These are phyloP conservation scores for Eucalyptus sp. DNA, from an alignment of 345 rosid species.

Conservation along the genomic window DNA sequence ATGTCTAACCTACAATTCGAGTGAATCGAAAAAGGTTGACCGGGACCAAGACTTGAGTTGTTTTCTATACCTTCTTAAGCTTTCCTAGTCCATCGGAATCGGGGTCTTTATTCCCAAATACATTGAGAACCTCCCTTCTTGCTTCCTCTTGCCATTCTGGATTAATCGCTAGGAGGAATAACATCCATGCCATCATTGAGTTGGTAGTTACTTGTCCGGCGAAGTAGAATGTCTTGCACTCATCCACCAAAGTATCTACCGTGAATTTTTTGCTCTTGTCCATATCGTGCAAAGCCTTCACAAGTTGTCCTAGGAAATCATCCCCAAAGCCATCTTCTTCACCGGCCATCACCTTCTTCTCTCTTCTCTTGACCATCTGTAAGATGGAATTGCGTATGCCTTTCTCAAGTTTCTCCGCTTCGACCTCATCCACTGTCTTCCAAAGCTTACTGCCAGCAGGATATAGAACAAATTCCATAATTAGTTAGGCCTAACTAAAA, in stretches of 20 bases:
- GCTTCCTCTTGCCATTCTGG: slow-evolving; percentile 32
- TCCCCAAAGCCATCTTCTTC: slow-evolving; percentile 1
- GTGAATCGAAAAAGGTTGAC: background rate
- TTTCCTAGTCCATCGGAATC: slow-evolving; percentile 9
- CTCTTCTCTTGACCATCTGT: slow-evolving; percentile 7
- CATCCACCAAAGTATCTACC: slow-evolving; percentile 11
- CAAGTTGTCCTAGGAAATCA: slow-evolving; percentile 21
- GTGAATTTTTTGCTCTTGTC: slow-evolving; percentile 3
- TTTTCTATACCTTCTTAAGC: slow-evolving; percentile 15
- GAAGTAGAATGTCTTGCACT: slow-evolving; percentile 30
- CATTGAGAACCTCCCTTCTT: slow-evolving; percentile 12
- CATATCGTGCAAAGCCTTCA: slow-evolving; percentile 4
- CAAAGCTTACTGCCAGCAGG: slow-evolving; percentile 3
- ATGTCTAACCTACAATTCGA: background rate
- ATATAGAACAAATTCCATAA: background rate
- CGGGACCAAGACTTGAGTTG: background rate
- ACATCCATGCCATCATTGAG: slow-evolving; percentile 18
- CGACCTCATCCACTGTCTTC: slow-evolving; percentile 11
- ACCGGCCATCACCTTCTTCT: background rate
- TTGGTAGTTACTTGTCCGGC: slow-evolving; percentile 25
- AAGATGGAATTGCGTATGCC: background rate
- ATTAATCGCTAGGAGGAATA: slow-evolving; percentile 19
- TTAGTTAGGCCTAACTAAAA: background rate
- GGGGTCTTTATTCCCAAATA: slow-evolving; percentile 19
- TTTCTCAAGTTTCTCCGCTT: slow-evolving; percentile 1